Base-by-base conservation (phyloP, 306 rosid species). In the Cucurbita argyrosperma region DNA sequence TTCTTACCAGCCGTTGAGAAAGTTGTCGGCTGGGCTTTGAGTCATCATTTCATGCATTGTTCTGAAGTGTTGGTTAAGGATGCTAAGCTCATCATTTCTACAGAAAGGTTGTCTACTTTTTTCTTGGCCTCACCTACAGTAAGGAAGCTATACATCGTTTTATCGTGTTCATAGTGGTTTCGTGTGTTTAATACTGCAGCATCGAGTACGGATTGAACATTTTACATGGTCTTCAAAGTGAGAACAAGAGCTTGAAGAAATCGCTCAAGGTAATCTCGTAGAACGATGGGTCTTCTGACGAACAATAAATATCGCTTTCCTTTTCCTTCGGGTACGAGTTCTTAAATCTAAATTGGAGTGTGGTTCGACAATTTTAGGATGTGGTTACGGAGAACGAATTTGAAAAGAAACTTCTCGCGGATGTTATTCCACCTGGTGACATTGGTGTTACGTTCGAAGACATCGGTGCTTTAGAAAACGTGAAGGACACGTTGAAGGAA, bases 361-460 rank as follows among this genome's bases (percentile, higher is more conserved):
- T 74, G 49, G 1, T 58, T 39, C 8, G 51, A 51, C 10, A 46
- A 47, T 81, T 79, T 8, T 85, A 94, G 98, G 98, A 94, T 77
- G 97, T 94, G 83, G 96, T 84, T 58, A 89, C 98, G 0, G 97
- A 90, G 82, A 94, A 94, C 67, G 98, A 94, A 58, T 90, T 90
- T 78, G 98, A 94, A 88, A 94, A 86, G 82, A 94, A 88, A 77
- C 86, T 94, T 75, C 96, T 94, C 63, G 94, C 79, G 16, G 95
- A 94, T 85, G 98, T 94, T 79, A 90, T 90, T 79, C 95, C 98
- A 4, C 96, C 98, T 0, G 84, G 75, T 15, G 96, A 94, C 77
- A 87, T 94, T 81, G 98, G 98, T 66, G 97, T 94, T 74, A 87
- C 95, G 38, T 94, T 94, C 84, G 97, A 94, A 80, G 94, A 94